phyloP scores from a whole-genome alignment of 371 early-diverging fungal genomes.

The Mucor indicus region DNA sequence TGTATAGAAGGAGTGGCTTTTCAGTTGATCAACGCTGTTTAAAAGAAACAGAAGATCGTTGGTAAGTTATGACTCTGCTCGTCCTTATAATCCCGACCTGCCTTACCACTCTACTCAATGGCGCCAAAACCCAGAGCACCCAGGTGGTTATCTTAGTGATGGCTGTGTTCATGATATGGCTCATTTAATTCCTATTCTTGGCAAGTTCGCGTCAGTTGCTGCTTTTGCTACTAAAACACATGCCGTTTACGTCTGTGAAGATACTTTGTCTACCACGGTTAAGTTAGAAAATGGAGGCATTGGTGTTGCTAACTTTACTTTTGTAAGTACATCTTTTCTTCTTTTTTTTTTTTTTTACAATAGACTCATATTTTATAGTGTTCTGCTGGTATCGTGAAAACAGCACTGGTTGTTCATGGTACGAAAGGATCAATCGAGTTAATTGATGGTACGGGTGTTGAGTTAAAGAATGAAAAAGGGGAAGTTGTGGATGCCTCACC shows the following conservation, averaged over 20 bases:
- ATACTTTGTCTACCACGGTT: constrained; percentile 35
- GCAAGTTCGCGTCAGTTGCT: constrained; percentile 33
- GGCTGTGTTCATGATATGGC: constrained; percentile 51
- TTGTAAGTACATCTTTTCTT: constrained; percentile 28
- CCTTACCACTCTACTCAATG: constrained; percentile 43
- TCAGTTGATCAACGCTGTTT: no score
- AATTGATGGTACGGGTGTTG: constrained; percentile 20
- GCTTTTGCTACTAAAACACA: constrained; percentile 40
- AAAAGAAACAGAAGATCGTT: no score
- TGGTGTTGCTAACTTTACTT: constrained; percentile 46
- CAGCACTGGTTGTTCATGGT: constrained; percentile 35
- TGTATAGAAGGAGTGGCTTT: no score
- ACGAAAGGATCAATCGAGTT: constrained; percentile 37
- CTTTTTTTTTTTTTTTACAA: not conserved
- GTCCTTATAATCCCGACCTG: constrained; percentile 37
- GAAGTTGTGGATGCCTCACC: constrained; percentile 8
- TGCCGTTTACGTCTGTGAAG: constrained; percentile 33
- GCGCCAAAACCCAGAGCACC: constrained; percentile 48
- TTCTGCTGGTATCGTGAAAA: constrained; percentile 31
- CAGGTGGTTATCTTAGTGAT: constrained; percentile 50
- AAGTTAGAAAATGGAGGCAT: constrained; percentile 34
- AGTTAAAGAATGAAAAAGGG: constrained; percentile 30
- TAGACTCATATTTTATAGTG: constrained; percentile 24
- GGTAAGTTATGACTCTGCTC: constrained; percentile 40
- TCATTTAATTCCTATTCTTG: constrained; percentile 38